Evolutionary conservation across 345 rosid genomes (phyloP).

Genomic region (Rhizophora mangle): DNA sequence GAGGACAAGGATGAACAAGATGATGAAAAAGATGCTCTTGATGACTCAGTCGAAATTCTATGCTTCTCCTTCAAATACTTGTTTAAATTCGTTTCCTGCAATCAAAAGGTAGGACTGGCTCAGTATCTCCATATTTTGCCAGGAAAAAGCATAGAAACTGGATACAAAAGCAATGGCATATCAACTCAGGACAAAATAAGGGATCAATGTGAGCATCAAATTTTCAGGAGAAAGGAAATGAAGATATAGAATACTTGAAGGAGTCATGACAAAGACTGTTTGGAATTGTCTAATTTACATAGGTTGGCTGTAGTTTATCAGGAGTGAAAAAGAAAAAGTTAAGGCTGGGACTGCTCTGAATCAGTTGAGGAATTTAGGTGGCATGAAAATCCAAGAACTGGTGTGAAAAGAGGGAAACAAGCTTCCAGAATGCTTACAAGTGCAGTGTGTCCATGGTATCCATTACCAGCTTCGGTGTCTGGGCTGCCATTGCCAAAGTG

Average conservation of each 20-base stretch:
- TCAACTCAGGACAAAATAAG: background rate
- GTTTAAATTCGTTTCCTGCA: conserved; percentile 52
- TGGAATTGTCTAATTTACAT: background rate
- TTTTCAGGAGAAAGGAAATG: background rate
- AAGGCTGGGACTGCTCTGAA: background rate
- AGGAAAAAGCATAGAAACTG: background rate
- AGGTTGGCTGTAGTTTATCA: background rate
- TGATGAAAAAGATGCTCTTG: conserved; percentile 79
- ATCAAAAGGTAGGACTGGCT: conserved; percentile 23
- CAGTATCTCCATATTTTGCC: background rate
- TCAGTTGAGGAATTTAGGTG: background rate
- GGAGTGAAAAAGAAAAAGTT: background rate
- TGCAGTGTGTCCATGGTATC: conserved; percentile 38
- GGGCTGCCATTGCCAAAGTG: conserved; percentile 33
- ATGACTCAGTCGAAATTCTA: conserved; percentile 71
- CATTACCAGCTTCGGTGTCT: conserved; percentile 39
- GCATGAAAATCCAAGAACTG: conserved; percentile 1
- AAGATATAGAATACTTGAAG: background rate
- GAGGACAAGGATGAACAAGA: conserved; percentile 82
- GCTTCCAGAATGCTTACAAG: conserved; percentile 33
- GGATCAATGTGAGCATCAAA: too few species aligned
- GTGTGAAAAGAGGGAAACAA: background rate
- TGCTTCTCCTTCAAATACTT: conserved; percentile 59
- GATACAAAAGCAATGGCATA: background rate
- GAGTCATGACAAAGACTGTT: too few species aligned